Base-by-base conservation (phyloP, 2,329 filamentous ascomycete genomes). In the Didymellaceae sp. region DNA sequence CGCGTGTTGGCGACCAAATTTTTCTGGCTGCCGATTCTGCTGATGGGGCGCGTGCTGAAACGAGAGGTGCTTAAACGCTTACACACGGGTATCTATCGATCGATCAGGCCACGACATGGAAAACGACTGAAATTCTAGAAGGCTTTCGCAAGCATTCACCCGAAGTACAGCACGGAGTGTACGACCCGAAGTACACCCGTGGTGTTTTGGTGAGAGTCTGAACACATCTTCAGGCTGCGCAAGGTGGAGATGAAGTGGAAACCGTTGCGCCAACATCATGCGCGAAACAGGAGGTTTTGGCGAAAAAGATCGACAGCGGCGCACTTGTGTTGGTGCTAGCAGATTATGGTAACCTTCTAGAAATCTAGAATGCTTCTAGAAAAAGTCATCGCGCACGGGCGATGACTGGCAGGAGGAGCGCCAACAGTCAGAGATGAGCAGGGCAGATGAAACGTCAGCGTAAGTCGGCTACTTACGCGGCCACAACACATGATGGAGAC, bases 271-370 rank as follows among this genome's bases (percentile, higher is more conserved):
- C 49, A 40, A 50, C 50, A 54, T 60, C 31, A 65, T 54, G 59
- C 57, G 54, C 49, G 42, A 45, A 54, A 57, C 46, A 57, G 51
- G 57, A 58, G 55, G 55, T 46, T 45, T 22, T 55, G 14, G 41
- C 52, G 38, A 45, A 54, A 61, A 52, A 38, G 64, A 69, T 65
- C 59, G 59, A 60, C 63, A 45, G 54, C 57, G 58, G 61, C 56
- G 57, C 49, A 48, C 39, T 50, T 48, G 47, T 52, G 52, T 45
- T 48, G 42, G 55, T 45, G 38, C 54, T 65, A 64, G 17, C 57
- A 48, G 37, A 21, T 61, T 68, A 35, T 26, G 59, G 68, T 49
- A 71, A 57, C 38, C 57, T 71, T 71, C 69, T 67, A 61, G 69
- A 72, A 70, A 58, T 31, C 44, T 51, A 45, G 38, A 57, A 50